Evolutionary conservation across 176 grass and related monocot genomes (phyloP), one percentile per base, ranked within the genome.

Genomic region (Carex scoparia): DNA sequence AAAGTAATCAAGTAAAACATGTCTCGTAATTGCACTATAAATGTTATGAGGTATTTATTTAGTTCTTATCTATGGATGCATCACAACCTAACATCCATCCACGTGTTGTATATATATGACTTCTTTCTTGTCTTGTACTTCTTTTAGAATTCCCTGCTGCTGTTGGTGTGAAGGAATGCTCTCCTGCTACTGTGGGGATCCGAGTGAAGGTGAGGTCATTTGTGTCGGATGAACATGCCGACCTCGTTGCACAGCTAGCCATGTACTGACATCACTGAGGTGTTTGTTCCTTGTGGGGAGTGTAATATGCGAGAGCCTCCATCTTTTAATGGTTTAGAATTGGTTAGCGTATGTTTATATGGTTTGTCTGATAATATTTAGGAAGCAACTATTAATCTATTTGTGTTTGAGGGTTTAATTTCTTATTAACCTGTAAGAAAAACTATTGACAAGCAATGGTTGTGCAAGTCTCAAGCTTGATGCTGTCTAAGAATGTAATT

Each of bases 161-260:
- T 37, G 87, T 94, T 16, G 95, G 95, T 5, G 40, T 98, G 66
- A 98, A 94, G 86, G 48, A 86, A 18, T 85, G 65, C 37, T 94
- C 95, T 87, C 92, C 95, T 3, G 81, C 79, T 13, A 88, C 89
- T 40, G 68, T 77, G 37, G 79, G n/a, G 62, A n/a, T 51, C 15
- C 60, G 42, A 49, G 40, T 93, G 86, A 93, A 73, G 89, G 91
- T 98, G 56, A 98, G 91, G 84, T 98, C 95, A 23, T 91, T 91
- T 33, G 87, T 97, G 6, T 57, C 90, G 2, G 87, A 92, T 18
- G 16, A 92, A 49, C 94, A 90, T 85, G 81, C 90, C 2, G 90
- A 90, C 64, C 51, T 92, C 8, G 46, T 94, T 19, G 67, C 65
- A 54, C 9, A 10, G 4, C 0, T 83, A 66, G 81, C 62, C 0